Conservation (phyloP, 257 asterid genomes). For the Fraxinus anomala region DNA sequence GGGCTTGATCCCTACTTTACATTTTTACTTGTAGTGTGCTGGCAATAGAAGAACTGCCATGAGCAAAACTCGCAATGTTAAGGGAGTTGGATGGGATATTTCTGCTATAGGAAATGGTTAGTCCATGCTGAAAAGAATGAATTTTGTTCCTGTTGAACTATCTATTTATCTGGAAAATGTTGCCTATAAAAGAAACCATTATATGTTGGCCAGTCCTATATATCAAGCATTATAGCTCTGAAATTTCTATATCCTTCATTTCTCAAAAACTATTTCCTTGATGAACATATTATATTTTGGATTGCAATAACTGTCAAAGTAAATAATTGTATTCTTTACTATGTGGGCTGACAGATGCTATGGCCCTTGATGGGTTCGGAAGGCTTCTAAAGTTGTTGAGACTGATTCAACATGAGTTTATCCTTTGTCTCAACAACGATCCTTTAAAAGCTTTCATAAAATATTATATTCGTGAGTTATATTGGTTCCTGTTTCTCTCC, state of each 20-base stretch:
- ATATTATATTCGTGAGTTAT: constrained; percentile 3
- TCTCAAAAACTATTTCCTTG: not conserved
- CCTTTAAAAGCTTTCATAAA: constrained; percentile 18
- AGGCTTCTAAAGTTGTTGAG: not conserved
- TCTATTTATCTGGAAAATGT: not conserved
- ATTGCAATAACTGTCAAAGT: not conserved
- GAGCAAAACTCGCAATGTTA: constrained; percentile 80
- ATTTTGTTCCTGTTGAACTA: constrained; percentile 8
- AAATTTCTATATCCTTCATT: not conserved
- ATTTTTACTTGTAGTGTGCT: constrained; percentile 67
- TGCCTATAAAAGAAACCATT: not conserved
- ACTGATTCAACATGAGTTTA: constrained; percentile 9
- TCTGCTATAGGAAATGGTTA: constrained; percentile 95
- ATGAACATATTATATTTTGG: not conserved
- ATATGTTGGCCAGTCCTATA: not conserved
- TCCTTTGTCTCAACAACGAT: constrained; percentile 13
- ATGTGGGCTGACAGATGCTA: not conserved
- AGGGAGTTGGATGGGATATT: constrained; percentile 96
- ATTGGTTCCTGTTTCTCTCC: not conserved
- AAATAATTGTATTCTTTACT: not conserved
- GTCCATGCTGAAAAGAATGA: constrained; percentile 23
- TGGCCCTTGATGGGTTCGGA: constrained; percentile 5
- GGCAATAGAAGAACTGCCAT: constrained; percentile 98
- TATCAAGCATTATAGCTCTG: not conserved
- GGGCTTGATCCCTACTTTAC: constrained; percentile 5